Percentiles rank a stretch among this genome's conserved stretches.
Conservation (phyloP, 2,329 filamentous ascomycete species). For the Exophiala sp. region DNA sequence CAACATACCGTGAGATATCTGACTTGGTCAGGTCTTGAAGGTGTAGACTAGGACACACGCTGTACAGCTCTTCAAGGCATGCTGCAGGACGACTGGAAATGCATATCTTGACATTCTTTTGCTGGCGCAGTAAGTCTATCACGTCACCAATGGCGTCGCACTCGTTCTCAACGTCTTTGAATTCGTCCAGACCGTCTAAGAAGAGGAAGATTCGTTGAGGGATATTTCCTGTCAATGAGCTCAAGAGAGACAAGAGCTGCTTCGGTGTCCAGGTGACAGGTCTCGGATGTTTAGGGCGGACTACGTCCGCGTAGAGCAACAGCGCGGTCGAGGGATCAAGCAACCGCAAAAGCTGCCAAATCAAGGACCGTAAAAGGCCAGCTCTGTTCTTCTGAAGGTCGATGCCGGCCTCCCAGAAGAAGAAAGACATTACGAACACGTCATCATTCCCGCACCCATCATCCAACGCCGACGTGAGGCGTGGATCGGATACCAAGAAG, state of each 20-base stretch:
- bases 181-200: slow-evolving; percentile 8
- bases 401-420: slow-evolving; percentile 4
- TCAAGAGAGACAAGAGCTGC: not conserved
- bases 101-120: not conserved
- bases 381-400: slow-evolving; percentile 3
- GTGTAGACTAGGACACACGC: not conserved
- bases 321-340: no score
- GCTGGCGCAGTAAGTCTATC: not conserved
- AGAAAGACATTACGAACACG: not conserved
- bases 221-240: not conserved
- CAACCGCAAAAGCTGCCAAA: no score
- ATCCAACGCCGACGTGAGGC: no score
- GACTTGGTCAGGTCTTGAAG: not conserved
- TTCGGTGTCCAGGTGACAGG: not conserved
- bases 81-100: not conserved
- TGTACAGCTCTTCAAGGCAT: not conserved
- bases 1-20: not conserved
- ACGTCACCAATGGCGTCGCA: not conserved
- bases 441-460: no score
- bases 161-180: not conserved
- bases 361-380: not conserved
- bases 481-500: slow-evolving; percentile 1
- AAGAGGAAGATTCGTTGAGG: not conserved
- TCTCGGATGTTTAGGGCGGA: no score
- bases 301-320: no score